A percentile compares a stretch with the other conserved stretches of the same genome.
Conservation (phyloP, 2,329 filamentous ascomycete species). For the Lasiodiplodia sp. region DNA sequence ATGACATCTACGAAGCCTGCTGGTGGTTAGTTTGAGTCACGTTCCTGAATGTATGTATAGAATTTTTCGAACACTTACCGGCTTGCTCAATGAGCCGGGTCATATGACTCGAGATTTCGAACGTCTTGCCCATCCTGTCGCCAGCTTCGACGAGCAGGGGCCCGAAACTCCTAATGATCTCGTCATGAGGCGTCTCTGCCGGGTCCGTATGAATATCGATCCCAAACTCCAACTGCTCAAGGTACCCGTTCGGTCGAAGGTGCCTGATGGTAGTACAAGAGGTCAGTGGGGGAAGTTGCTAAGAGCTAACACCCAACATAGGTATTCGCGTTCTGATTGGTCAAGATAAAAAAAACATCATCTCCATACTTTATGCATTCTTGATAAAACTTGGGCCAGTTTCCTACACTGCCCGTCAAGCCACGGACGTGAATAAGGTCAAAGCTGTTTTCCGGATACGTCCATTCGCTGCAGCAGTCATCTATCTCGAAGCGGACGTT, state of each 20-base stretch:
- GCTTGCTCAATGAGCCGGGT: conserved; percentile 33
- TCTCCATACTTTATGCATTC: conserved; percentile 36
- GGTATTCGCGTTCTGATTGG: not conserved
- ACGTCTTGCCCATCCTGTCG: conserved; percentile 38
- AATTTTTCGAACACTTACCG: not conserved
- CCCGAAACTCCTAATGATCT: conserved; percentile 11
- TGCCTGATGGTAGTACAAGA: conserved; percentile 34
- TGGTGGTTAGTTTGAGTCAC: not conserved
- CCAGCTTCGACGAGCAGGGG: conserved; percentile 33
- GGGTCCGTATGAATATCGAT: conserved; percentile 37
- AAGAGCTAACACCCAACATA: not conserved
- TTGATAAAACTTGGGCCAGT: conserved; percentile 51
- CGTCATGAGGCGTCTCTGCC: conserved; percentile 33
- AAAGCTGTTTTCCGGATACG: conserved; percentile 47
- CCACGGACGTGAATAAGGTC: conserved; percentile 50
- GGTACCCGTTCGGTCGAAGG: conserved; percentile 47
- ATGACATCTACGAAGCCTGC: conserved; percentile 42
- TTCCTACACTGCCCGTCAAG: conserved; percentile 51
- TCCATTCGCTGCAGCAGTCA: conserved; percentile 51
- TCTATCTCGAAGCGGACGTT: conserved; percentile 57
- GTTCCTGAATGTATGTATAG: too few species aligned
- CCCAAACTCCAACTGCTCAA: conserved; percentile 53
- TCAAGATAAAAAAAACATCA: not conserved
- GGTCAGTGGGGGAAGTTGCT: not conserved
- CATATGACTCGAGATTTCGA: conserved; percentile 41